These are phyloP conservation scores for Solanum pennellii DNA, from an alignment of 257 asterid species.

Conservation along the genomic window DNA sequence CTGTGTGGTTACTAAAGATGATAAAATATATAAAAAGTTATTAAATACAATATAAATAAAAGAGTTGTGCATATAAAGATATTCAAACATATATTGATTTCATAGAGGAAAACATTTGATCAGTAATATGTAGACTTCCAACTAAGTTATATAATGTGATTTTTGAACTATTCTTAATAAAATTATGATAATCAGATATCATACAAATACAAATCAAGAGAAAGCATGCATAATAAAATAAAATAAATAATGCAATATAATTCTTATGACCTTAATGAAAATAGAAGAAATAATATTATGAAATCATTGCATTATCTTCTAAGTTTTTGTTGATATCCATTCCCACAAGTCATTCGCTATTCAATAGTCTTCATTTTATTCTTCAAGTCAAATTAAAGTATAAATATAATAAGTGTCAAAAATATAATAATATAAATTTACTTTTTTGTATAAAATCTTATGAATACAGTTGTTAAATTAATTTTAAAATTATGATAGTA, in stretches of 20 bases:
- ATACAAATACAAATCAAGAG: neutral
- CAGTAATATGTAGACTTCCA: neutral
- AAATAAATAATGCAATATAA: neutral
- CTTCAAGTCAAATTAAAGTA: neutral
- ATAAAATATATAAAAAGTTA: too few species aligned
- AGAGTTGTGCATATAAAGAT: neutral
- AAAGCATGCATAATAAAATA: too few species aligned
- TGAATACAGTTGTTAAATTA: too few species aligned
- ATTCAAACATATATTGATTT: too few species aligned
- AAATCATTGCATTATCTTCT: neutral
- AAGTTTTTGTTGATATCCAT: neutral
- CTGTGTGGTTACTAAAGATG: neutral
- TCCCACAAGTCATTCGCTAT: neutral
- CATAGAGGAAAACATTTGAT: neutral
- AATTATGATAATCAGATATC: too few species aligned
- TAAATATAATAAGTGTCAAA: neutral
- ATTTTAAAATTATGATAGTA: neutral
- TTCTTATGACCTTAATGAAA: neutral
- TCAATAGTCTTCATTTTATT: neutral
- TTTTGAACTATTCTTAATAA: neutral
- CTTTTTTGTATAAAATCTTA: too few species aligned
- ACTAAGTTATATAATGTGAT: neutral
- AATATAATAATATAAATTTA: too few species aligned
- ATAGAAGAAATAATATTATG: neutral
- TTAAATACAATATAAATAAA: too few species aligned